These are phyloP conservation scores for Trichoderma arundinaceum DNA, from an alignment of 2,329 filamentous ascomycete genomes.

Conservation along the genomic window DNA sequence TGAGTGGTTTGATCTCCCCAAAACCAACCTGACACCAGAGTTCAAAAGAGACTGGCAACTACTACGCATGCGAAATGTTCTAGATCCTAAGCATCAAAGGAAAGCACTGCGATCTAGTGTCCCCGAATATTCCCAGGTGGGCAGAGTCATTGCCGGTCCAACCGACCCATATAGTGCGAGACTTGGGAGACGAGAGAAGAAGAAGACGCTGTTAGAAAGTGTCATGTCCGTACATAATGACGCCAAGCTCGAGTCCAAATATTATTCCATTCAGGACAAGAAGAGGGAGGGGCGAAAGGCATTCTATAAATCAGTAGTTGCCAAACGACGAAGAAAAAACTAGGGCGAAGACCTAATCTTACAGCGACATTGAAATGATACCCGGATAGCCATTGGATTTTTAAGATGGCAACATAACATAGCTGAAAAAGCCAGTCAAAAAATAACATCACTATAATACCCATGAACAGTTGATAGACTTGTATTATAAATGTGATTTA, in stretches of 20 bases:
- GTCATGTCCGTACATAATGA: slow-evolving; percentile 61
- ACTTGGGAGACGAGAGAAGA: slow-evolving; percentile 84
- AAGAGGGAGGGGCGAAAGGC: slow-evolving; percentile 90
- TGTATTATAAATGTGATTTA: slow-evolving; percentile 7
- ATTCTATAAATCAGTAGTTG: slow-evolving; percentile 80
- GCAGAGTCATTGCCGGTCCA: slow-evolving; percentile 84
- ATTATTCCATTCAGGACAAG: slow-evolving; percentile 78
- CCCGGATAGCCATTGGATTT: neutral
- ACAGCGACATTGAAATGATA: neutral
- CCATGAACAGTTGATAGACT: neutral
- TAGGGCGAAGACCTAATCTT: neutral
- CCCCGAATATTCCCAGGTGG: slow-evolving; percentile 87
- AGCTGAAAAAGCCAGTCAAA: neutral
- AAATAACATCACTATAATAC: neutral
- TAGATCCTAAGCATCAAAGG: slow-evolving; percentile 93
- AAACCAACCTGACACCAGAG: slow-evolving; percentile 81
- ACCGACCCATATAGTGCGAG: slow-evolving; percentile 85
- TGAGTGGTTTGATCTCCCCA: slow-evolving; percentile 87
- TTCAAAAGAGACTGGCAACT: slow-evolving; percentile 89
- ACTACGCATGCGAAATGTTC: slow-evolving; percentile 83
- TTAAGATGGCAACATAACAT: neutral
- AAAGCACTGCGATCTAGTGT: slow-evolving; percentile 72
- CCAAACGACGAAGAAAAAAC: slow-evolving; percentile 43
- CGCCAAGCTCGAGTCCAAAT: slow-evolving; percentile 83
- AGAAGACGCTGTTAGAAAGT: slow-evolving; percentile 85